Base-by-base conservation (phyloP, 495 filamentous ascomycete genomes). In the Apiosordaria backusii region DNA sequence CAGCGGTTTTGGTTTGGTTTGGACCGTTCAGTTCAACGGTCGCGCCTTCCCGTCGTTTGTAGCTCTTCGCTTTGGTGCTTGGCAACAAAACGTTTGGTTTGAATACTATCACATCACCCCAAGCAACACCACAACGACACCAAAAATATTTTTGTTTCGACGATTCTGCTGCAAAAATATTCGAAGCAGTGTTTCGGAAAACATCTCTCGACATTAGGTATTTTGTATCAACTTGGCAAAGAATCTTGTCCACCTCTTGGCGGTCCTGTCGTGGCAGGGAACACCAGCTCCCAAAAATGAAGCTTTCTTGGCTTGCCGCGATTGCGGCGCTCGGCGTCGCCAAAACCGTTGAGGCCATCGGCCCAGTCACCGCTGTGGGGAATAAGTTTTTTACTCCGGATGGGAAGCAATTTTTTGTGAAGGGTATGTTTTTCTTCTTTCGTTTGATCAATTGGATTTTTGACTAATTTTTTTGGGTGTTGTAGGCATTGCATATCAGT, bases 371-470 rank as follows among this genome's bases (percentile, higher is more conserved):
- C 16, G 81, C 84, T 22, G 86, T 89, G 26, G 92, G 92, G n/a
- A 86, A 88, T 76, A 96, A 95, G 77, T 92, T 96, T 81, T 95
- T 93, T 79, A 87, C 85, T 63, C 85, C 81, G 67, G 84, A 91
- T 76, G 90, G 91, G 63, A 81, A 85, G 18, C 91, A 93, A 74
- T 96, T 88, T 78, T 95, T 85, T 78, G 84, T 94, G 72, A 94
- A 93, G 77, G 91, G 92, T 89, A 79, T 62, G 75, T 54, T 21
- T n/a, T 26, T 16, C 52, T 23, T 24, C 23, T 2, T 25, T 5
- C 0, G 22, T 25, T 13, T 50, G 7, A 67, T 10, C 26, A 24
- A 57, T 23, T 52, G 7, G 40, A 53, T 24, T 52, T 21, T 53
- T 4, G 50, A 45, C 25, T 25, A 23, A 27, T 26, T 59, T 23